Evolutionary conservation across 169 alveolate species (phyloP).

Genomic region (Eimeria praecox): DNA sequence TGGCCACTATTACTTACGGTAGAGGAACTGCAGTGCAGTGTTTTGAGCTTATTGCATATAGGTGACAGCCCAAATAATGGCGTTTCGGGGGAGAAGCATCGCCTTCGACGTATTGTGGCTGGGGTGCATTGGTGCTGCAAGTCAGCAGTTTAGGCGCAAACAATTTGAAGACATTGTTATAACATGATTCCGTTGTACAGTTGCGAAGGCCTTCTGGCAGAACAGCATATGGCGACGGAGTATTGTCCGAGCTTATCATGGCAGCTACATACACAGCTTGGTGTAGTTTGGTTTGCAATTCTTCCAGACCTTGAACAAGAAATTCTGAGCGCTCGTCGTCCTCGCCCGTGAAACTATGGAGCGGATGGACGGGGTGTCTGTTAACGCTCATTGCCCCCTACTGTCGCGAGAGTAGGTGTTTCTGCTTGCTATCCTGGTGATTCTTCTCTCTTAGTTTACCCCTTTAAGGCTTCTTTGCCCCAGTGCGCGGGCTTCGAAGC

Average conservation of each 20-base stretch:
- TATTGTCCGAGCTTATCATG: no score
- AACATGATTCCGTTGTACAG: background rate
- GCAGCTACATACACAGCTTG: background rate
- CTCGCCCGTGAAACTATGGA: background rate
- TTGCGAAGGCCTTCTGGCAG: background rate
- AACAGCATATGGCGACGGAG: background rate
- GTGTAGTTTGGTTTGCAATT: background rate
- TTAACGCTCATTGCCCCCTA: background rate
- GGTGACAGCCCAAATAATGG: background rate
- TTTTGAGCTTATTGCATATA: background rate
- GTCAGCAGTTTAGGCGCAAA: background rate
- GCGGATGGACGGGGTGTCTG: background rate
- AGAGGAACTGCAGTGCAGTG: background rate
- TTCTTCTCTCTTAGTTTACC: background rate
- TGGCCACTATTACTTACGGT: background rate
- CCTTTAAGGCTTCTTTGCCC: background rate
- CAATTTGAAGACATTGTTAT: background rate
- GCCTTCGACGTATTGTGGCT: background rate
- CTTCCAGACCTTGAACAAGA: background rate
- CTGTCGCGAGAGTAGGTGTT: background rate
- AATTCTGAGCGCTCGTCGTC: background rate
- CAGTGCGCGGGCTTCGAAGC: no score
- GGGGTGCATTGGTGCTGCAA: background rate
- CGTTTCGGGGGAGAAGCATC: background rate
- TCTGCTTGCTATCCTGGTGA: background rate